Base-by-base conservation (phyloP, 164 flowering plant species). In the Berberis vulgaris region DNA sequence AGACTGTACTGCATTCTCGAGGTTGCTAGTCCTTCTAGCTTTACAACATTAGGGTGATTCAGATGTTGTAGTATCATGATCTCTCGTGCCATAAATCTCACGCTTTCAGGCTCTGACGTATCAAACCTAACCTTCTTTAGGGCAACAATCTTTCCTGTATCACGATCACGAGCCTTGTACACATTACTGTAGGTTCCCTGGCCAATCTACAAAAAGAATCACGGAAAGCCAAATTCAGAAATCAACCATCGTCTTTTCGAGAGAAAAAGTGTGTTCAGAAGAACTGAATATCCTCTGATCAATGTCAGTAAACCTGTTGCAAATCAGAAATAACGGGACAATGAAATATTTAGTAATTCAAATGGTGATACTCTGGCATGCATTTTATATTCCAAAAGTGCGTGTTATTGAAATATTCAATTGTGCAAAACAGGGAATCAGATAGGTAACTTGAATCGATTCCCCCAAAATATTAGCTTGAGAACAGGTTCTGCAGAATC, bases 101-200 rank as follows among this genome's bases (percentile, higher is more conserved):
- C 74, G 55, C 89, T 88, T 67, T 84, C 85, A 0, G 86, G 73
- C 61, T 84, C 85, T 7, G 85, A 81, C 8, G 85, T 82, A 65
- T 86, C 85, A n/a, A 84, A 84, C 11, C 83, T 73, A 6, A 88
- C 89, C 75, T 86, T 88, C 81, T 88, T 88, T 61, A 88, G 61
- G 43, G 95, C 95, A 52, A 88, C 89, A 52, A 88, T 78, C 67
- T 82, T 81, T 1, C 83, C 82, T 2, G 80, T 84, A 6, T 73
- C 81, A 56, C 77, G 73, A 40, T 86, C 89, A 47, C 80, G 72
- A 61, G 91, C 95, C 65, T 82, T 81, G 72, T 83, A 86, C 47
- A 88, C 95, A 73, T 80, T 83, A 79, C 91, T 86, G 63, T 86
- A 86, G 0, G 91, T 84, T 64, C 91, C 96, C 38, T 76, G 84